Percentiles rank a stretch among this genome's conserved stretches.
These are phyloP conservation scores for Paspalum vaginatum DNA, from an alignment of 176 grass and related monocot species.

Conservation along the genomic window DNA sequence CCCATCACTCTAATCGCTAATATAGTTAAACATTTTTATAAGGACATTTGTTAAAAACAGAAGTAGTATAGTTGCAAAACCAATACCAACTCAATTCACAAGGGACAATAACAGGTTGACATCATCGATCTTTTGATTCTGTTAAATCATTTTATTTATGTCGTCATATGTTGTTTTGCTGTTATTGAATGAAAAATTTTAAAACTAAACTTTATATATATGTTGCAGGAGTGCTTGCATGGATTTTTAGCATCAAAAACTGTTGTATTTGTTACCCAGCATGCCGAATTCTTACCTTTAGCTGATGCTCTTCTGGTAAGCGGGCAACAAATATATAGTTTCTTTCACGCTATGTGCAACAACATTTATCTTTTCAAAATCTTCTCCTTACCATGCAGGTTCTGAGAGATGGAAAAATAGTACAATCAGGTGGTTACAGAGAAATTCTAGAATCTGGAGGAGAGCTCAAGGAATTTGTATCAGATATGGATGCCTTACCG, in stretches of 20 bases:
- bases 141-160: too few relatives aligned
- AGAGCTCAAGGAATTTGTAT: conserved; percentile 56
- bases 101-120: too few relatives aligned
- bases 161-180: conserved; percentile 5
- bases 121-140: too few relatives aligned
- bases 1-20: too few relatives aligned
- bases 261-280: conserved; percentile 81
- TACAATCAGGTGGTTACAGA: conserved; percentile 54
- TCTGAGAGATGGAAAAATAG: conserved; percentile 56
- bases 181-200: neutral
- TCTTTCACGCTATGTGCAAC: neutral
- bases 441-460: conserved; percentile 61
- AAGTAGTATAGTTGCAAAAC: too few relatives aligned
- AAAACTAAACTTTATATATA: neutral
- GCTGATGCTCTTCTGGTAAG: conserved; percentile 77
- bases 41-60: too few relatives aligned
- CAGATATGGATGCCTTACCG: conserved; percentile 62
- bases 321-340: neutral
- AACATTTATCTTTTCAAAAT: conserved; percentile 7
- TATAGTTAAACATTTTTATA: too few relatives aligned
- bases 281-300: conserved; percentile 67
- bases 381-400: neutral
- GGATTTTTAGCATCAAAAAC: conserved; percentile 61
- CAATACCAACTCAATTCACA: too few relatives aligned
- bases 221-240: conserved; percentile 71